phyloP scores from a whole-genome alignment of 768 basidiomycete genomes.

The Tremella fuciformis region DNA sequence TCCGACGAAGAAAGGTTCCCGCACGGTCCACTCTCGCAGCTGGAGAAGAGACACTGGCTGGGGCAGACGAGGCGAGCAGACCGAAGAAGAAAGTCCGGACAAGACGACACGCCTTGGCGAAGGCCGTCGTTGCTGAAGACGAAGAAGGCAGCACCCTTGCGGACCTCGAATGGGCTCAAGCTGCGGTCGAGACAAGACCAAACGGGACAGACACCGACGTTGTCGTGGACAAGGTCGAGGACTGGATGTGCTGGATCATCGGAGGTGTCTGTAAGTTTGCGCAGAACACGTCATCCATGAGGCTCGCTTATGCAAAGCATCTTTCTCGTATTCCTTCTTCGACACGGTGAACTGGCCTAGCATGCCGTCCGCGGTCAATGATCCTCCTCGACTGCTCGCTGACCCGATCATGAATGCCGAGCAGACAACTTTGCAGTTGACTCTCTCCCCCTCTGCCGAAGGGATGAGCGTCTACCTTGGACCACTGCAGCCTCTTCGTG shows the following conservation, averaged over 20 bases:
- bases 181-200: constrained; percentile 7
- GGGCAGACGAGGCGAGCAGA: background rate
- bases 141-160: constrained; percentile 25
- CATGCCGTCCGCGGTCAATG: constrained; percentile 70
- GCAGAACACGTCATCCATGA: constrained; percentile 7
- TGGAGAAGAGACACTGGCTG: constrained; percentile 14
- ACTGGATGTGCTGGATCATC: constrained; percentile 93
- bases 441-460: constrained; percentile 71
- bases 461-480: constrained; percentile 69
- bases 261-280: constrained; percentile 77
- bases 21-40: background rate
- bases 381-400: constrained; percentile 85
- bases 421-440: constrained; percentile 74
- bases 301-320: constrained; percentile 14
- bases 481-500: constrained; percentile 77
- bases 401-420: constrained; percentile 70
- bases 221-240: constrained; percentile 79
- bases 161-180: constrained; percentile 29
- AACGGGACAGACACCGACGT: background rate
- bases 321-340: constrained; percentile 80
- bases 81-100: constrained; percentile 25
- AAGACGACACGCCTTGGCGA: constrained; percentile 36
- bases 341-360: constrained; percentile 52
- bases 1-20: constrained; percentile 7
- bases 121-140: constrained; percentile 33